Evolutionary conservation across 192 early-diverging fungal species (phyloP).

Genomic region (Chytriomyces hyalinus): DNA sequence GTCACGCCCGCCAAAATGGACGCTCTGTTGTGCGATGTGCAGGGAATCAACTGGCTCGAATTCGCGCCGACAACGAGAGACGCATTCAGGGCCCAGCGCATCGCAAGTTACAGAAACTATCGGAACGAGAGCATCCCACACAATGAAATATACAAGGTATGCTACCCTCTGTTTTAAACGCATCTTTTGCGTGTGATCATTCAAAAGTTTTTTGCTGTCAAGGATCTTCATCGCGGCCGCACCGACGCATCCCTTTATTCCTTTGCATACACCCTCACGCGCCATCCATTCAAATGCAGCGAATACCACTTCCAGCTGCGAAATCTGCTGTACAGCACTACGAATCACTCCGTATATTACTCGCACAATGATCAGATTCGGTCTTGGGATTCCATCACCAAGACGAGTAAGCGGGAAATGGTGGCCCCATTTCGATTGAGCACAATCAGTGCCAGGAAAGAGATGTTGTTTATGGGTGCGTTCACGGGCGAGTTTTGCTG

Average conservation of each 20-base stretch:
- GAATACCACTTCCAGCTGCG: slow-evolving; percentile 69
- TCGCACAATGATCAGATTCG: slow-evolving; percentile 16
- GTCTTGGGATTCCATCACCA: background rate
- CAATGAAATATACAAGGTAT: slow-evolving; percentile 31
- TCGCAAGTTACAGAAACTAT: slow-evolving; percentile 52
- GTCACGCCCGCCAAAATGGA: background rate
- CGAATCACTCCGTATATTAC: slow-evolving; percentile 65
- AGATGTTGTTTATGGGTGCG: slow-evolving; percentile 58
- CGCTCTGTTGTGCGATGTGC: slow-evolving; percentile 45
- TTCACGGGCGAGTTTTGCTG: slow-evolving; percentile 51
- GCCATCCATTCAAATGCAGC: slow-evolving; percentile 49
- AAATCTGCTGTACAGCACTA: slow-evolving; percentile 64
- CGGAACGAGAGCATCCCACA: slow-evolving; percentile 39
- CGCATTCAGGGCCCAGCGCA: slow-evolving; percentile 49
- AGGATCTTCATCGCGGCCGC: slow-evolving; percentile 6
- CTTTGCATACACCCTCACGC: slow-evolving; percentile 31
- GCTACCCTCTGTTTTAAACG: background rate
- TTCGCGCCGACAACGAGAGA: slow-evolving; percentile 49
- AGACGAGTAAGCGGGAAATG: background rate
- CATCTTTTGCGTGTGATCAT: too few species aligned
- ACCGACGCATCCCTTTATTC: slow-evolving; percentile 11
- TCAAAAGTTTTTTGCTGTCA: background rate
- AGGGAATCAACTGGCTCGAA: slow-evolving; percentile 62
- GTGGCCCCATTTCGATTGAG: slow-evolving; percentile 48
- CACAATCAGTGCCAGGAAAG: slow-evolving; percentile 55